Evolutionary conservation across 495 filamentous ascomycete species (phyloP).

Genomic region (Lophium mytilinum): DNA sequence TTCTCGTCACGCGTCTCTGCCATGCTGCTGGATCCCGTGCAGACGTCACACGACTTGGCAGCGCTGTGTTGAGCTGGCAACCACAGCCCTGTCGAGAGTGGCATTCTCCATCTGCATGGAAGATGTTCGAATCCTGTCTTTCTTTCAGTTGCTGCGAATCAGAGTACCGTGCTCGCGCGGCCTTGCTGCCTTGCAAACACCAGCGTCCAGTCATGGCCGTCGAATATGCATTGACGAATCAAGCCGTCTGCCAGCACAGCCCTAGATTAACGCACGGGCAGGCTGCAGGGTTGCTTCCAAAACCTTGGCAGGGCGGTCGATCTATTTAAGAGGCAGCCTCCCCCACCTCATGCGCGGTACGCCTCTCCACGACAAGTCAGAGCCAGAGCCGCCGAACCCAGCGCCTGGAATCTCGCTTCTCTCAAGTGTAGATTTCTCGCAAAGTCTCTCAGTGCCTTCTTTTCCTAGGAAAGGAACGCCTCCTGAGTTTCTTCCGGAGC

Average conservation of each 20-base stretch:
- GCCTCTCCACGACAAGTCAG: conserved; percentile 21
- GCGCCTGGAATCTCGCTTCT: conserved; percentile 16
- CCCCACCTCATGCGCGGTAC: conserved; percentile 16
- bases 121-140: conserved; percentile 8
- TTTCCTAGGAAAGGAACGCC: conserved; percentile 17
- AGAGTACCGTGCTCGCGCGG: neutral
- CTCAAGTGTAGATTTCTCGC: conserved; percentile 18
- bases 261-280: conserved; percentile 8
- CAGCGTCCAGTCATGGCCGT: conserved; percentile 11
- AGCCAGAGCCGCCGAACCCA: conserved; percentile 22
- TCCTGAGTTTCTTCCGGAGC: conserved; percentile 32
- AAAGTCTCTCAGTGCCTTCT: conserved; percentile 23
- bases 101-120: conserved; percentile 3
- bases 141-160: neutral
- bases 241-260: neutral
- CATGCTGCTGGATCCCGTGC: conserved; percentile 1
- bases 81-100: neutral
- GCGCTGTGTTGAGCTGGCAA: conserved; percentile 8
- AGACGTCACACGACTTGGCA: conserved; percentile 12
- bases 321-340: conserved; percentile 20
- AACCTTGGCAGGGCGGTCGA: conserved; percentile 18
- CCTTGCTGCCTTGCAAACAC: conserved; percentile 11
- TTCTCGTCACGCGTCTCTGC: neutral
- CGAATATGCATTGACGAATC: conserved; percentile 16
- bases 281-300: conserved; percentile 15